Conservation (phyloP, 139 green algal genomes). For the Tetraselmis striata region DNA sequence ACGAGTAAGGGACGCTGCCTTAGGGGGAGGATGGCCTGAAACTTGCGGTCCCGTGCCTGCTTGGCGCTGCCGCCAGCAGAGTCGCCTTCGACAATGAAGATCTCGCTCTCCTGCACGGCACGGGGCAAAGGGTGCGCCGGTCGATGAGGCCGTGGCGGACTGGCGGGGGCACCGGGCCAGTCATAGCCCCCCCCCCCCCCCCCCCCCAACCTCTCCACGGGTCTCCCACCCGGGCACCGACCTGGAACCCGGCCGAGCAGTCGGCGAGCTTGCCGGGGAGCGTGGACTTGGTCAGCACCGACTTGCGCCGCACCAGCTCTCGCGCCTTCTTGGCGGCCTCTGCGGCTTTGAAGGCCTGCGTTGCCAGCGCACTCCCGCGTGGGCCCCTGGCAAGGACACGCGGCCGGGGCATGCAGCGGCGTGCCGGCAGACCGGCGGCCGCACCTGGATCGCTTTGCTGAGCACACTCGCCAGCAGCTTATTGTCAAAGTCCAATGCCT, state of each 20-base stretch:
- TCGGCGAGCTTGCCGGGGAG: constrained; percentile 96
- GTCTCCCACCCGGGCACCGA: constrained; percentile 21
- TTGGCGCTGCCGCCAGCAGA: constrained; percentile 91
- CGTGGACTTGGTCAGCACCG: constrained; percentile 69
- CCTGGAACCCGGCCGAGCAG: constrained; percentile 48
- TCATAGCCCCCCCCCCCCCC: background rate
- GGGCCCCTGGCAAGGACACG: constrained; percentile 33
- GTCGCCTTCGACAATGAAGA: constrained; percentile 98
- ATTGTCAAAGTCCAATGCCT: constrained; percentile 53
- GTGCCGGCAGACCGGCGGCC: no score
- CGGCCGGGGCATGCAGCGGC: no score
- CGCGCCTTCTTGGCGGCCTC: constrained; percentile 90
- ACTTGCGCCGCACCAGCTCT: constrained; percentile 92
- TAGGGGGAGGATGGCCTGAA: constrained; percentile 90
- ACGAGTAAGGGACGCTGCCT: no score
- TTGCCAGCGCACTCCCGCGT: no score
- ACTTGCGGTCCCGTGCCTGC: constrained; percentile 79
- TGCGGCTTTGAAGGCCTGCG: constrained; percentile 55
- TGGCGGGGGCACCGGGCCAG: no score
- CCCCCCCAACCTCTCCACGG: constrained; percentile 13
- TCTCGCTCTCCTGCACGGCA: constrained; percentile 50
- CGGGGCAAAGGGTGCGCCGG: no score
- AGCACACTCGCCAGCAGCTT: constrained; percentile 41
- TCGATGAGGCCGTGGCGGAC: no score
- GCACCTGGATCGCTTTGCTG: constrained; percentile 49